phyloP scores from a whole-genome alignment of 2,329 filamentous ascomycete species.

The Calonectria leucothoes region DNA sequence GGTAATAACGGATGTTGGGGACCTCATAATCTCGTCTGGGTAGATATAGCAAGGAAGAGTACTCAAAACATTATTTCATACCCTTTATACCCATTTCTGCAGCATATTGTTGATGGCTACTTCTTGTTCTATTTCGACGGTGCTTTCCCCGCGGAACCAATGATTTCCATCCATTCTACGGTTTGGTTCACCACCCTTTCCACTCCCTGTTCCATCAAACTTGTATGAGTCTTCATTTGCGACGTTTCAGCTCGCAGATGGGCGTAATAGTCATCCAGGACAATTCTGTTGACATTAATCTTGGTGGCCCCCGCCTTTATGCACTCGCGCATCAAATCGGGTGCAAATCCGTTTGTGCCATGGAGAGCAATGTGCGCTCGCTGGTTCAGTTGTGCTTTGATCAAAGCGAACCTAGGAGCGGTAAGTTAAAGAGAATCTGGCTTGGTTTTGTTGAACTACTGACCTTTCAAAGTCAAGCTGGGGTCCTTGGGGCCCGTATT shows the following conservation, averaged over 20 bases:
- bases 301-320: constrained; percentile 65
- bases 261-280: constrained; percentile 50
- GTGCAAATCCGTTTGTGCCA: constrained; percentile 66
- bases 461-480: constrained; percentile 62
- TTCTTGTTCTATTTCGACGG: neutral
- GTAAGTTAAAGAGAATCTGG: neutral
- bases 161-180: neutral
- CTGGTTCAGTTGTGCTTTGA: neutral
- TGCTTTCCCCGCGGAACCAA: neutral
- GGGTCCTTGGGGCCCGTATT: constrained; percentile 75
- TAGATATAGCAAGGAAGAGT: neutral
- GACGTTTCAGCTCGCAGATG: neutral
- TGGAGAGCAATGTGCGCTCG: neutral
- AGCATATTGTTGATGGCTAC: neutral
- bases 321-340: constrained; percentile 62
- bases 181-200: neutral
- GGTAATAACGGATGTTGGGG: too few relatives aligned
- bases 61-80: neutral
- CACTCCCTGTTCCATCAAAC: neutral
- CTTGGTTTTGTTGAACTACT: neutral
- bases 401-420: neutral
- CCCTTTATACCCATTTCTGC: neutral
- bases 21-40: too few relatives aligned
- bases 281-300: constrained; percentile 68
- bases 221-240: neutral